Conservation (phyloP, 495 filamentous ascomycete species). For the Usnea hakonensis region DNA sequence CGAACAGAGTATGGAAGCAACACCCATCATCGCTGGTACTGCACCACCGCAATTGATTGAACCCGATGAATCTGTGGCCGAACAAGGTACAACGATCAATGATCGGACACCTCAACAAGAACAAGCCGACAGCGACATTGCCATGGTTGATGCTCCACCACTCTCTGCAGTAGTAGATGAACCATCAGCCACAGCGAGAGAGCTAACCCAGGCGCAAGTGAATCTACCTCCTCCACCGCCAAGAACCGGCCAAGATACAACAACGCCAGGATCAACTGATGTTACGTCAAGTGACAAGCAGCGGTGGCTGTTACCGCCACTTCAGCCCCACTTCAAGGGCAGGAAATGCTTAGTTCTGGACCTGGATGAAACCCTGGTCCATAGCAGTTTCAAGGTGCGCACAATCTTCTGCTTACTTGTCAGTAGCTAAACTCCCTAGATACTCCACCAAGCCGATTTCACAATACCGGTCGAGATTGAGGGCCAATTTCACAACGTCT, state of each 20-base stretch:
- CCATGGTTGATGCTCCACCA: conserved; percentile 51
- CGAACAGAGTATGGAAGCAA: conserved; percentile 1
- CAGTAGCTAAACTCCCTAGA: conserved; percentile 46
- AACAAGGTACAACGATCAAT: conserved; percentile 32
- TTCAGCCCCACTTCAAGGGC: conserved; percentile 66
- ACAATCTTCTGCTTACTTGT: not conserved
- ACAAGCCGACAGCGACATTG: conserved; percentile 49
- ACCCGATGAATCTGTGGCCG: conserved; percentile 27
- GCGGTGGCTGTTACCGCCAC: conserved; percentile 72
- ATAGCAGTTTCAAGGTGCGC: conserved; percentile 96
- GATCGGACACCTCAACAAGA: conserved; percentile 40
- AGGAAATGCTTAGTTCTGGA: conserved; percentile 94
- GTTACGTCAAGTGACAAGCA: conserved; percentile 41
- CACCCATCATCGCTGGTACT: conserved; percentile 16
- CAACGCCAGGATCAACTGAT: conserved; percentile 29
- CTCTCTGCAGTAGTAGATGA: conserved; percentile 16
- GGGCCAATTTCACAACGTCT: conserved; percentile 98
- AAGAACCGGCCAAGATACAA: conserved; percentile 28
- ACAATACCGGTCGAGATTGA: conserved; percentile 99
- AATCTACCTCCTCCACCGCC: conserved; percentile 56
- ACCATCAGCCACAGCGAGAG: conserved; percentile 22
- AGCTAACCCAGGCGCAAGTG: conserved; percentile 31
- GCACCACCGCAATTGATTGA: conserved; percentile 25
- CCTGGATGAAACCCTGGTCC: conserved; percentile 95
- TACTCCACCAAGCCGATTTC: conserved; percentile 96